Evolutionary conservation across 2,329 filamentous ascomycete genomes (phyloP).

Genomic region (Dactylellina parvicollis): DNA sequence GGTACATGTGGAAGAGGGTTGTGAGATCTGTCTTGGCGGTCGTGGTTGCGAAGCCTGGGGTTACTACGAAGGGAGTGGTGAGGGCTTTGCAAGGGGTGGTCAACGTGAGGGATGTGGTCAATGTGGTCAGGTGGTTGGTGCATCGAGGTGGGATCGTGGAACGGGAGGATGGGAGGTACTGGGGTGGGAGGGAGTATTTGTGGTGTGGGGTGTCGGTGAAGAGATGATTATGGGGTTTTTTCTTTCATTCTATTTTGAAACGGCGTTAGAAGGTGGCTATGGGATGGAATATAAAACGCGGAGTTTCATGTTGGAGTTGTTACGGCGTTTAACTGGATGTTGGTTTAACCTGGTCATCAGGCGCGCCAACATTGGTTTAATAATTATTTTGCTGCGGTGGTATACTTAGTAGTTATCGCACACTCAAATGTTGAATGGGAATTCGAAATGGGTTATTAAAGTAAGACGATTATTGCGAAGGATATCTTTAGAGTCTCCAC

Average conservation of each 20-base stretch:
- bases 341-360: background rate
- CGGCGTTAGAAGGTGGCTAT: constrained; percentile 2
- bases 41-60: constrained; percentile 44
- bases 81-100: constrained; percentile 38
- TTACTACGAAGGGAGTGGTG: background rate
- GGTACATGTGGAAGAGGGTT: constrained; percentile 47
- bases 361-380: no score
- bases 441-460: no score
- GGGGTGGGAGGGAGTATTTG: constrained; percentile 43
- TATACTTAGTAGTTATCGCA: no score
- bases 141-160: constrained; percentile 40
- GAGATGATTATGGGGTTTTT: background rate
- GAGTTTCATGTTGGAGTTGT: constrained; percentile 18
- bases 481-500: no score
- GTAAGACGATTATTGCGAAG: no score
- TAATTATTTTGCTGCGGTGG: no score
- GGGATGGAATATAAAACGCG: background rate
- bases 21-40: constrained; percentile 40
- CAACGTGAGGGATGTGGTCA: constrained; percentile 34
- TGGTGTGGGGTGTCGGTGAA: constrained; percentile 31
- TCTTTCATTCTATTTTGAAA: constrained; percentile 5
- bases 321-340: constrained; percentile 10
- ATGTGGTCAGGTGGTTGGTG: constrained; percentile 35
- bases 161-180: constrained; percentile 36
- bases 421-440: no score